A percentile compares a stretch with the other conserved stretches of the same genome.
phyloP scores from a whole-genome alignment of 2,329 filamentous ascomycete species.

The Didymella sp. region DNA sequence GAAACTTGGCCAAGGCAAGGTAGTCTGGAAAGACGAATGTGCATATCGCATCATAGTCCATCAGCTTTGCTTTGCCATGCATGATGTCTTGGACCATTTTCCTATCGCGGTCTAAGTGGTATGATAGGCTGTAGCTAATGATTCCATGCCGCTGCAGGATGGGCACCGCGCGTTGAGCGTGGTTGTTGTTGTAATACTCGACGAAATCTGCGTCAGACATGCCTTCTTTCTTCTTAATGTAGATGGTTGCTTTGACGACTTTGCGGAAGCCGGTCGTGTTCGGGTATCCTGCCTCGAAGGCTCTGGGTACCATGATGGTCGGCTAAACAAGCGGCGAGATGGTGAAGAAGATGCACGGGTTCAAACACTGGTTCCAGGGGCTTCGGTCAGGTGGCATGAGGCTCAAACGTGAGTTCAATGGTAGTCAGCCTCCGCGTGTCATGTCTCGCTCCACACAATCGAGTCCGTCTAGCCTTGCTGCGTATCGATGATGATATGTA shows the following conservation, averaged over 20 bases:
- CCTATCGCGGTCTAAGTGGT: constrained; percentile 54
- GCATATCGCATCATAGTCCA: constrained; percentile 58
- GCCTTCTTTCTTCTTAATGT: constrained; percentile 56
- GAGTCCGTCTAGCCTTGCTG: constrained; percentile 1
- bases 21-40: constrained; percentile 58
- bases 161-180: constrained; percentile 54
- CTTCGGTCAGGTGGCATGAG: neutral
- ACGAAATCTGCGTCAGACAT: constrained; percentile 56
- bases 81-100: constrained; percentile 55
- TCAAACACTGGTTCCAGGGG: neutral
- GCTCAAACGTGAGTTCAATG: neutral
- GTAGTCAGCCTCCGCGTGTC: neutral
- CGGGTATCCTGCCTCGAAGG: constrained; percentile 56
- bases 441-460: neutral
- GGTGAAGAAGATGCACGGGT: neutral
- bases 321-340: neutral
- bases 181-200: constrained; percentile 55
- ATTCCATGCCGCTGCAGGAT: constrained; percentile 54
- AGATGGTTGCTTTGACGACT: constrained; percentile 55
- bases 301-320: constrained; percentile 52
- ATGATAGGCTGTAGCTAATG: constrained; percentile 57
- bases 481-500: constrained; percentile 8
- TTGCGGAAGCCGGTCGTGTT: constrained; percentile 52
- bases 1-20: constrained; percentile 54
- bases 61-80: constrained; percentile 53